Evolutionary conservation across 345 rosid species (phyloP).

Genomic region (Linum tenue): DNA sequence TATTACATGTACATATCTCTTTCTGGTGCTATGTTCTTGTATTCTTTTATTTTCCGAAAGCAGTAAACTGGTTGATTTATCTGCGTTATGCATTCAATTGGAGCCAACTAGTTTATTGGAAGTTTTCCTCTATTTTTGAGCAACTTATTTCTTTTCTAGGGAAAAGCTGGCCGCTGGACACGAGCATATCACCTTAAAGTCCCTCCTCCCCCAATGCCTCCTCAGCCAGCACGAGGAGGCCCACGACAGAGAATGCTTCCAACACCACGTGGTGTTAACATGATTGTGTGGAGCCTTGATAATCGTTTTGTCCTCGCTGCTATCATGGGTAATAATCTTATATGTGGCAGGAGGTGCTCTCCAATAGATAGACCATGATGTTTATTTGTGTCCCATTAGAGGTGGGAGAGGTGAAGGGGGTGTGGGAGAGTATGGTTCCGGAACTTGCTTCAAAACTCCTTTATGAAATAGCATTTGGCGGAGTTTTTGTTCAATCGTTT

Average conservation of each 20-base stretch:
- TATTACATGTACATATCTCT: not conserved
- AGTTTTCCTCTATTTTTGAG: conserved; percentile 2
- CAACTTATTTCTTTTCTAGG: conserved; percentile 36
- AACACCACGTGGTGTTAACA: conserved; percentile 98
- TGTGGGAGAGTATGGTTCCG: too few species aligned
- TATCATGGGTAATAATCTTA: conserved; percentile 65
- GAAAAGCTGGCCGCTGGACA: conserved; percentile 79
- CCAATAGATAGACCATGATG: too few species aligned
- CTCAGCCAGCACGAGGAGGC: conserved; percentile 93
- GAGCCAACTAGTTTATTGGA: not conserved
- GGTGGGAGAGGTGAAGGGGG: too few species aligned
- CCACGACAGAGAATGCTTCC: conserved; percentile 97
- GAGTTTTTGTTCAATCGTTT: too few species aligned
- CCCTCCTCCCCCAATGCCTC: conserved; percentile 97
- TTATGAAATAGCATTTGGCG: too few species aligned
- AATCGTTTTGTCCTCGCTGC: conserved; percentile 99
- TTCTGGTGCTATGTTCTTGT: not conserved
- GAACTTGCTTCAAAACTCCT: too few species aligned
- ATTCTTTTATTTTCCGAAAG: not conserved
- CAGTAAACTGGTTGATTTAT: not conserved
- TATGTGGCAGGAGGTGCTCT: not conserved
- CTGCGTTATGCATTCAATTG: not conserved
- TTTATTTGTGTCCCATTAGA: too few species aligned
- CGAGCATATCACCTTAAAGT: conserved; percentile 91
- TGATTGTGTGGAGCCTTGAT: conserved; percentile 96